Evolutionary conservation across 192 early-diverging fungal genomes (phyloP).

Genomic region (Neocallimastix lanati): DNA sequence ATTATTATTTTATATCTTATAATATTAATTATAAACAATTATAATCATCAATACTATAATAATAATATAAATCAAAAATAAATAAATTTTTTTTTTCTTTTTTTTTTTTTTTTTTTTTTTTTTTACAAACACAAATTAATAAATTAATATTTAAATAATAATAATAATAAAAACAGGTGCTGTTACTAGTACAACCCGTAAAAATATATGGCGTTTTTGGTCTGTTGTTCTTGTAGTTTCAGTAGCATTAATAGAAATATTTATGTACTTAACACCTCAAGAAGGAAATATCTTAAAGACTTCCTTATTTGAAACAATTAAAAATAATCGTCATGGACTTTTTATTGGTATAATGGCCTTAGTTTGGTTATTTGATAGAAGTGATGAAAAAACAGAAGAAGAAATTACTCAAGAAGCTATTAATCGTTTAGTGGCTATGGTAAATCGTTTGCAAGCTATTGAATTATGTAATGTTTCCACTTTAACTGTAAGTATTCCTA

Average conservation of each 20-base stretch:
- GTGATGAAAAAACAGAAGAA: neutral
- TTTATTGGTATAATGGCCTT: neutral
- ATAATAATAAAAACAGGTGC: neutral
- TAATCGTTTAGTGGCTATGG: neutral
- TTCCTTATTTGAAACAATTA: neutral
- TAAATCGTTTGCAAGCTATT: neutral
- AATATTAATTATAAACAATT: no score
- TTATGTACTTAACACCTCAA: neutral
- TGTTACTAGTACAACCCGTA: neutral
- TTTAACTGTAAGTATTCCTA: neutral
- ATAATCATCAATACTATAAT: no score
- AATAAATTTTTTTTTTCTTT: no score
- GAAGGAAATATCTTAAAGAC: neutral
- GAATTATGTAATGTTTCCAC: neutral
- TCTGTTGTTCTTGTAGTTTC: neutral
- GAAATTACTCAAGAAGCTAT: neutral
- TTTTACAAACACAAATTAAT: no score
- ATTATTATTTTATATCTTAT: no score
- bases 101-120: no score
- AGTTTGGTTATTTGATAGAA: neutral
- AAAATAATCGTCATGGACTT: neutral
- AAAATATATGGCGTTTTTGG: neutral
- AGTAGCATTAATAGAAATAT: neutral
- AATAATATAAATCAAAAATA: no score
- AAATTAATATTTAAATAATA: no score